These are phyloP conservation scores for Gossypium davidsonii DNA, from an alignment of 441 rosid species.

Conservation along the genomic window DNA sequence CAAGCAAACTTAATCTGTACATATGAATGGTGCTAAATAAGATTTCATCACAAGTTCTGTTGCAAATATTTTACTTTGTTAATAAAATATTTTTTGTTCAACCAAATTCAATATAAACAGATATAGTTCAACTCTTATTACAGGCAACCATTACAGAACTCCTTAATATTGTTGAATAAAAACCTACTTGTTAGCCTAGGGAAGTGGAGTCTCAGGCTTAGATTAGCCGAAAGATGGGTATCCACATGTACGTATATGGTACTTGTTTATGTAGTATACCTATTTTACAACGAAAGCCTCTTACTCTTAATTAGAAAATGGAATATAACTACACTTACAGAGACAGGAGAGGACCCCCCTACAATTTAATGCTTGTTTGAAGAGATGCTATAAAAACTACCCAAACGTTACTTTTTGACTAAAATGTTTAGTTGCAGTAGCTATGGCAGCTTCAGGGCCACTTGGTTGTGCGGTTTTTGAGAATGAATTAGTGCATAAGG, in stretches of 20 bases:
- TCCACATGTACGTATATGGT: background rate
- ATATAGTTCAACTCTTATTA: too few relatives aligned
- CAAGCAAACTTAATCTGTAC: too few relatives aligned
- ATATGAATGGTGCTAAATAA: too few relatives aligned
- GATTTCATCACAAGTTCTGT: too few relatives aligned
- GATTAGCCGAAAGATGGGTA: background rate
- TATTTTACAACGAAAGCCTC: background rate
- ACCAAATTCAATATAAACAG: too few relatives aligned
- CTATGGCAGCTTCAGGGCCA: constrained; percentile 18
- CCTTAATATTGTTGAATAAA: too few relatives aligned
- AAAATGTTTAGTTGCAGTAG: constrained; percentile 37
- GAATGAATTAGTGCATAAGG: background rate
- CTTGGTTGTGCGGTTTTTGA: background rate
- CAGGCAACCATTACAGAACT: too few relatives aligned
- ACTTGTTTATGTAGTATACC: background rate
- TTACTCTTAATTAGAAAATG: background rate
- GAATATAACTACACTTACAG: too few relatives aligned
- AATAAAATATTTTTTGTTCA: background rate
- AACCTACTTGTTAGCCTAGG: background rate
- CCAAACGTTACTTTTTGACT: constrained; percentile 27
- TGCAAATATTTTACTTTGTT: too few relatives aligned
- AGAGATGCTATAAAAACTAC: constrained; percentile 5
- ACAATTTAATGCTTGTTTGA: background rate
- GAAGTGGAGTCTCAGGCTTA: background rate
- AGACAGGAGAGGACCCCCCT: background rate